Evolutionary conservation across 345 rosid genomes (phyloP), one percentile per base, ranked within the genome.

Genomic region (Gossypium sturtianum): DNA sequence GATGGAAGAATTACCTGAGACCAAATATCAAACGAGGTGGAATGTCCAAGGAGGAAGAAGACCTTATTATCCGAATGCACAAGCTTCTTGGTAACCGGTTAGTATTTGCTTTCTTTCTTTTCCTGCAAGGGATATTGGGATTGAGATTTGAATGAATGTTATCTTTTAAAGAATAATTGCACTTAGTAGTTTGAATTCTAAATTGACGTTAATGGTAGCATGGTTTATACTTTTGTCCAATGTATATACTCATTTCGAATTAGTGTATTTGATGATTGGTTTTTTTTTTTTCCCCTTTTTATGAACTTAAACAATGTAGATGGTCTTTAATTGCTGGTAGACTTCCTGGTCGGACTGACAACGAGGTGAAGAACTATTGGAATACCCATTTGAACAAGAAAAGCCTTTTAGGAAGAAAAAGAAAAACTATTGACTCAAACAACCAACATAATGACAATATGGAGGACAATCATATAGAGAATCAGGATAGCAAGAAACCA

Each of bases 331-430:
- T 92, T 2, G 96, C 96, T 0, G 93, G 97, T 47, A 86, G 96
- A 17, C 90, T 90, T 73, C 97, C 97, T 1, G 97, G 97, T 77
- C 87, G 97, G 52, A 93, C 96, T 8, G 97, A 93, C 66, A 93
- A 93, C 38, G 97, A 93, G 72, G 91, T 90, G 76, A 90, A 93
- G 80, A 93, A 93, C 89, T 90, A 90, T 74, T 93, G 96, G 97
- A 90, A 93, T 85, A 90, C 97, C 49, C 94, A 90, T 93, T 81
- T 90, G 83, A 90, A 84, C 86, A 92, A 88, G 88, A 86, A 83
- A 71, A 19, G 75, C 43, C 75, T 20, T 52, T 12, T 62, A 20
- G 84, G 80, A 47, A 81, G 76, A 82, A 84, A 79, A 82, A 79
- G 82, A 66, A 85, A 82, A 78, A 64, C 71, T 45, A 25, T 38